A percentile compares a stretch with the other conserved stretches of the same genome.
Evolutionary conservation across 352 stramenopile species (phyloP).

Genomic region (Globisporangium takayamanum): DNA sequence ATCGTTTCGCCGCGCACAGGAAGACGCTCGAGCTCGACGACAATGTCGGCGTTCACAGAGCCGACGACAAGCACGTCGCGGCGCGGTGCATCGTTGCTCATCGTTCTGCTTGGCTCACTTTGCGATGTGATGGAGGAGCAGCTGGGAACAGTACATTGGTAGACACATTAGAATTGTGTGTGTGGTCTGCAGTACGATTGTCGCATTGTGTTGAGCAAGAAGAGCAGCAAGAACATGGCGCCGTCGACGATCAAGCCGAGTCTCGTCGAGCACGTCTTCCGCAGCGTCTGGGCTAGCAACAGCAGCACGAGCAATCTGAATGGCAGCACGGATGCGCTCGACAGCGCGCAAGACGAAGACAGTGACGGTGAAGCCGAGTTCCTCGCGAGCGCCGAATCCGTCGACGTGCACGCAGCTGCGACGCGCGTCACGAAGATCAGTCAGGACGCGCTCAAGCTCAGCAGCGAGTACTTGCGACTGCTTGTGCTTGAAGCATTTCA

Average conservation of each 20-base stretch:
- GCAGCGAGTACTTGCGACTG: constrained; percentile 65
- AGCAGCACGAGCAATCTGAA: neutral
- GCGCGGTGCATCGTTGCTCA: constrained; percentile 16
- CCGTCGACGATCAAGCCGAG: constrained; percentile 37
- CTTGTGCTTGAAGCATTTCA: constrained; percentile 69
- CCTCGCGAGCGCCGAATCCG: constrained; percentile 18
- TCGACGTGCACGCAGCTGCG: constrained; percentile 11
- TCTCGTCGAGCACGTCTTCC: constrained; percentile 72
- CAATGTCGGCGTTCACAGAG: constrained; percentile 80
- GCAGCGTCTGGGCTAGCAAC: constrained; percentile 42
- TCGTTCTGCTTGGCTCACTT: no score
- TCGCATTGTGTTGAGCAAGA: no score
- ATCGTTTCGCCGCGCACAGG: constrained; percentile 66
- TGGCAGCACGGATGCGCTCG: constrained; percentile 1
- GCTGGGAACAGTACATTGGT: neutral
- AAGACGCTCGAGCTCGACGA: constrained; percentile 65
- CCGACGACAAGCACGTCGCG: constrained; percentile 63
- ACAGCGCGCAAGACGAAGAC: constrained; percentile 27
- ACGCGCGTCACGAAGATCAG: constrained; percentile 66
- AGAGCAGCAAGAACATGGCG: constrained; percentile 8
- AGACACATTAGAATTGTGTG: neutral
- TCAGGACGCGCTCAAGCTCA: constrained; percentile 65
- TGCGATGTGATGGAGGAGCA: neutral
- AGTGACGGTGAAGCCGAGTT: constrained; percentile 39
- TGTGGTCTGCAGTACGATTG: no score